Conservation (phyloP, 805 yeast genomes). For the Candida taoyuanica region DNA sequence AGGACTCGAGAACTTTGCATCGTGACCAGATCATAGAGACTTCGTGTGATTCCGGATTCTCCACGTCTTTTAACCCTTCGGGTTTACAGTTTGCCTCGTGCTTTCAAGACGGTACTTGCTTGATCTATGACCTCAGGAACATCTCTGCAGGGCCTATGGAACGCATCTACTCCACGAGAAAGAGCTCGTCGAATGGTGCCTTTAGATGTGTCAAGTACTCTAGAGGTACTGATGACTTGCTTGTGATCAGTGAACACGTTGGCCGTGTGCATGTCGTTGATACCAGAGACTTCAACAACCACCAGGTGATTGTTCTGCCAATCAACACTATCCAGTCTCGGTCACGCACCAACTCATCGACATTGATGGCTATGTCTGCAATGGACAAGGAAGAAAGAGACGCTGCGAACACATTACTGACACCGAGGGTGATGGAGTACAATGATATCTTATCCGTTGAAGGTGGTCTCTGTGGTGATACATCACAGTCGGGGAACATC, state of each 20-base stretch:
- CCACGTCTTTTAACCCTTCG: conserved; percentile 72
- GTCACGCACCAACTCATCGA: conserved; percentile 9
- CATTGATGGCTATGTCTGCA: conserved; percentile 1
- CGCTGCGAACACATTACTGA: conserved; percentile 4
- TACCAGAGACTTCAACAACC: conserved; percentile 65
- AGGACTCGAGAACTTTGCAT: conserved; percentile 26
- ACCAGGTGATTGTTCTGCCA: conserved; percentile 72
- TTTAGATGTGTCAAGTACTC: conserved; percentile 62
- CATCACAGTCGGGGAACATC: neutral
- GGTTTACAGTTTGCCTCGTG: conserved; percentile 72
- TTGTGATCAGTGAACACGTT: conserved; percentile 77
- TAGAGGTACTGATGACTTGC: conserved; percentile 65
- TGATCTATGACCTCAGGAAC: conserved; percentile 73
- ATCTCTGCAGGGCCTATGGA: conserved; percentile 44
- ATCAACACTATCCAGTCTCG: conserved; percentile 19
- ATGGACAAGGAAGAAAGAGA: conserved; percentile 3
- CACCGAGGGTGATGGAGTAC: conserved; percentile 24
- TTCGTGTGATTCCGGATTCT: conserved; percentile 74
- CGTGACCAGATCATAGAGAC: conserved; percentile 44
- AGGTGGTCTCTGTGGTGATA: conserved; percentile 5
- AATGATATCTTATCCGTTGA: conserved; percentile 23
- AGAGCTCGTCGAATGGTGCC: conserved; percentile 52
- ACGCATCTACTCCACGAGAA: conserved; percentile 57
- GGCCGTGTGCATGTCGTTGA: conserved; percentile 86
- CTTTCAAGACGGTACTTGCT: conserved; percentile 81